Evolutionary conservation across 805 yeast genomes (phyloP), one percentile per base, ranked within the genome.

Genomic region (Cyberlindnera nakhonratchasimensis): DNA sequence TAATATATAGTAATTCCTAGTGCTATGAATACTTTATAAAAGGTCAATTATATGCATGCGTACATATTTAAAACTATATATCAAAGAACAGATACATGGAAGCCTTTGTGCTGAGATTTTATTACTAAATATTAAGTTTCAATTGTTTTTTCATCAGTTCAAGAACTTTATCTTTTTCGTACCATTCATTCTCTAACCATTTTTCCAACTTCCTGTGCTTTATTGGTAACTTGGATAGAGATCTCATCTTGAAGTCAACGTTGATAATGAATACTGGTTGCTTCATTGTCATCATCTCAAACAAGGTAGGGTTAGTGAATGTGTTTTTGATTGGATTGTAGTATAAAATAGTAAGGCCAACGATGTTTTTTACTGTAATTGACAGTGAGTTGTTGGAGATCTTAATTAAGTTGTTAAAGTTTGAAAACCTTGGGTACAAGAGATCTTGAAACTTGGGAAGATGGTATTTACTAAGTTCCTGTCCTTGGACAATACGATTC

Each of bases 141-240:
- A 66, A 54, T 24, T 64, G 63, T 22, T 49, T 58, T 45, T 70
- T 65, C 48, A 74, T 62, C 34, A 63, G 62, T 4, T 63, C 63
- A 21, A 79, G 65, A 37, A 69, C 47, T 41, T 58, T 67, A 55
- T 89, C 96, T 56, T 86, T 87, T 29, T 73, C 77, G 8, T 63
- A 61, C 96, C 96, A 89, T 25, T 69, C 65, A 30, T 66, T 66
- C 58, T 89, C 96, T 7, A 89, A 62, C 86, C 93, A 89, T 58
- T 75, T 78, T 49, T 86, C 89, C 29, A 83, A 50, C 48, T 75
- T 77, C 35, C 70, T 64, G 21, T 79, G 66, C 48, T 75, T 82
- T 8, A 57, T 39, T 0, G 85, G 80, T 10, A 84, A 60, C 40
- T 79, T 63, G 12, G 66, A 52, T 14, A 77, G 54, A 16, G 75